Conservation (phyloP, 306 rosid species). For the Trifolium dubium region DNA sequence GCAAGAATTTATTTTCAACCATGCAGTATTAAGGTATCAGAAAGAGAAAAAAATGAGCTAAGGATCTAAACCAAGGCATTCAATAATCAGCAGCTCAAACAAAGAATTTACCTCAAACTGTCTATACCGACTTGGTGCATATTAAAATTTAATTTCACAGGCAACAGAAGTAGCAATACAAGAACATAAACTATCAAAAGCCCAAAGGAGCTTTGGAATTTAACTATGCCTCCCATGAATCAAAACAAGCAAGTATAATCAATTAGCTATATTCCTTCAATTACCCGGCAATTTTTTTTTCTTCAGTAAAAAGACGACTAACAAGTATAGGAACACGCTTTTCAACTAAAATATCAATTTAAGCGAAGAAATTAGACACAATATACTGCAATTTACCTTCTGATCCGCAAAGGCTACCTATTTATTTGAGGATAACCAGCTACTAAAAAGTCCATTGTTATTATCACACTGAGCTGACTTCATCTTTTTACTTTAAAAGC, state of each 20-base stretch:
- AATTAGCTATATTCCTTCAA: background rate
- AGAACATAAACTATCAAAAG: background rate
- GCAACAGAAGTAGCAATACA: slow-evolving; percentile 10
- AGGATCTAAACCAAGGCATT: background rate
- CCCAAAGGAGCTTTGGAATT: background rate
- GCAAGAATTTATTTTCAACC: background rate
- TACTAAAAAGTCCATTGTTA: slow-evolving; percentile 31
- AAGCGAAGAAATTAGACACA: slow-evolving; percentile 16
- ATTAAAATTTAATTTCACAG: slow-evolving; percentile 7
- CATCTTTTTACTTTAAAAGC: slow-evolving; percentile 13
- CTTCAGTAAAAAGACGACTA: background rate
- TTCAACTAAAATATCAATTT: slow-evolving; percentile 3
- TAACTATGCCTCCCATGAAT: background rate
- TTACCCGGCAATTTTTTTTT: background rate
- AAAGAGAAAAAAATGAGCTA: background rate
- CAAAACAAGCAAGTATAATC: slow-evolving; percentile 7
- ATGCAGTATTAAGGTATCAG: background rate
- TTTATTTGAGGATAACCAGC: slow-evolving; percentile 40
- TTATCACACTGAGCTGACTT: slow-evolving; percentile 33
- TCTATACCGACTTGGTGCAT: background rate
- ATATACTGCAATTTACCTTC: slow-evolving; percentile 44
- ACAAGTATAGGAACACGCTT: background rate
- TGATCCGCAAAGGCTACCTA: slow-evolving; percentile 30
- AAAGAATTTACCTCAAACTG: background rate
- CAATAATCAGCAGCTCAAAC: background rate